Evolutionary conservation across 208 protist genomes (phyloP).

Genomic region (Entamoeba invadens): DNA sequence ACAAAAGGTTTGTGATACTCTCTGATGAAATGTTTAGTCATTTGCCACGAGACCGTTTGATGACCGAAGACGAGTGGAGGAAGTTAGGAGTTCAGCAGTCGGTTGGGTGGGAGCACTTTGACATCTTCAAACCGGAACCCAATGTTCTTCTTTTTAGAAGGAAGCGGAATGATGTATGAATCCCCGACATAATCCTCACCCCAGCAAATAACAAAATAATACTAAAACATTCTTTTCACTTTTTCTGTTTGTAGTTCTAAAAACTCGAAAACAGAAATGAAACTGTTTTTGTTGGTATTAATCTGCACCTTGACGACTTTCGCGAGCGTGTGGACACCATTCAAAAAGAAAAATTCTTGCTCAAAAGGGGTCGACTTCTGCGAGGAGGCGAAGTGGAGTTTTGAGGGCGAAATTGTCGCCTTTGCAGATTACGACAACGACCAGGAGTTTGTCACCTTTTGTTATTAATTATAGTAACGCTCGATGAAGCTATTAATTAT

Average conservation of each 20-base stretch:
- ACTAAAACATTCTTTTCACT: no score
- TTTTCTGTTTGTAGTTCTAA: no score
- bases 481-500: no score
- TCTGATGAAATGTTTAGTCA: not conserved
- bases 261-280: no score
- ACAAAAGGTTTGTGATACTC: not conserved
- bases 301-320: no score
- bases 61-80: conserved; percentile 4
- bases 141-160: conserved; percentile 3
- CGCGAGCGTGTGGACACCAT: not conserved
- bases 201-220: no score
- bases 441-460: not conserved
- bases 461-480: no score
- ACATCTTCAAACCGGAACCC: not conserved
- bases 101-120: not conserved
- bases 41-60: not conserved
- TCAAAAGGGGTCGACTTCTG: not conserved
- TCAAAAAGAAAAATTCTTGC: not conserved
- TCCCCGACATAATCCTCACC: no score
- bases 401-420: not conserved
- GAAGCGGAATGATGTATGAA: not conserved
- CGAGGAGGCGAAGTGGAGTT: not conserved
- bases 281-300: no score
- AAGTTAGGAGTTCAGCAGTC: not conserved
- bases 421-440: not conserved